A percentile compares a stretch with the other conserved stretches of the same genome.
Conservation (phyloP, 495 filamentous ascomycete genomes). For the Aspergillus coremiiformis region DNA sequence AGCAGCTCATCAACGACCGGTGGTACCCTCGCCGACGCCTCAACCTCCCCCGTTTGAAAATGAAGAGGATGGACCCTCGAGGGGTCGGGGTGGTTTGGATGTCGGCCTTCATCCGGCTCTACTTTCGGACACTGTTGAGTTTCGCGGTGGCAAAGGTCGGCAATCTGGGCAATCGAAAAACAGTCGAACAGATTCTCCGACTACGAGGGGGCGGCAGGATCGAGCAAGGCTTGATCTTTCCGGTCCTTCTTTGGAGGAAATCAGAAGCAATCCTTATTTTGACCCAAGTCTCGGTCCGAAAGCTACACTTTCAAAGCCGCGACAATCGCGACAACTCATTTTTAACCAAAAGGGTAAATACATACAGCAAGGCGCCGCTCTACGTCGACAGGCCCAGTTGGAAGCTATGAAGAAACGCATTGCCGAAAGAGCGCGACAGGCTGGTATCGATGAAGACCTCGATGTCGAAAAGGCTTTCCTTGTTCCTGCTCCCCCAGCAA, state of each 20-base stretch:
- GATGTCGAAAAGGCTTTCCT: conserved; percentile 84
- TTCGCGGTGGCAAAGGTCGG: conserved; percentile 51
- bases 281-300: conserved; percentile 64
- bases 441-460: conserved; percentile 83
- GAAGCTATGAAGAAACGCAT: conserved; percentile 94
- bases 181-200: conserved; percentile 47
- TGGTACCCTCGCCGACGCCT: conserved; percentile 30
- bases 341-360: conserved; percentile 99
- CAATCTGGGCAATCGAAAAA: conserved; percentile 49
- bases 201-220: conserved; percentile 30
- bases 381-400: conserved; percentile 77
- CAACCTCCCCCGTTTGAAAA: conserved; percentile 23
- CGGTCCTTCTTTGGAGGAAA: conserved; percentile 60
- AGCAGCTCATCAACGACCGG: conserved; percentile 31
- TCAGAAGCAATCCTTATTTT: conserved; percentile 75
- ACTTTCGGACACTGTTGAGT: conserved; percentile 63
- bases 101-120: conserved; percentile 83
- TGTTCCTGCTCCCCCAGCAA: conserved; percentile 71
- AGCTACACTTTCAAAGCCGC: conserved; percentile 52
- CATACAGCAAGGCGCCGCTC: conserved; percentile 81
- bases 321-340: conserved; percentile 64
- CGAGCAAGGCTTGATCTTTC: conserved; percentile 62
- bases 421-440: conserved; percentile 73
- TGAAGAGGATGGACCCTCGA: conserved; percentile 42
- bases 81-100: conserved; percentile 70